phyloP scores from a whole-genome alignment of 208 protist species.

The Trichomonas vaginalis region DNA sequence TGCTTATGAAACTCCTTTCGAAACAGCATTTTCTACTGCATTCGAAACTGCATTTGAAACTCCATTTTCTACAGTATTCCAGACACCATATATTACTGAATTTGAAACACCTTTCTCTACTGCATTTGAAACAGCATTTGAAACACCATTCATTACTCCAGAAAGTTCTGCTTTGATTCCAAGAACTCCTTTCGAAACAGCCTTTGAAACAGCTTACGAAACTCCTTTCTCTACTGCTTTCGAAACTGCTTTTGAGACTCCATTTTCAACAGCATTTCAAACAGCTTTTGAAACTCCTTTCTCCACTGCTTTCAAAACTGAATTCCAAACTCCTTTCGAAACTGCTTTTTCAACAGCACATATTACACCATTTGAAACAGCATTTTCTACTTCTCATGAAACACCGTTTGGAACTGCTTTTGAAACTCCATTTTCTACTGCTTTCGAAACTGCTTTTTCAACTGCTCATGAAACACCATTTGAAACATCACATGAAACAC shows the following conservation, averaged over 20 bases:
- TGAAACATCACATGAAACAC: no score
- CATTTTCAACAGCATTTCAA: no score
- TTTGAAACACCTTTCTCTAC: background rate
- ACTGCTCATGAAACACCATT: background rate
- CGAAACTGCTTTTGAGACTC: no score
- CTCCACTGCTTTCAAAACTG: background rate
- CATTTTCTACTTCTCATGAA: background rate
- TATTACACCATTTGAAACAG: background rate
- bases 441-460: background rate
- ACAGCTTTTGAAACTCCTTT: no score
- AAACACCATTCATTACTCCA: background rate
- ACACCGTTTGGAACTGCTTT: background rate
- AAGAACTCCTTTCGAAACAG: background rate
- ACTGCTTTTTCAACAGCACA: background rate
- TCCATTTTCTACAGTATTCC: background rate
- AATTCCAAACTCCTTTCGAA: no score
- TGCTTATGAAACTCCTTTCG: background rate
- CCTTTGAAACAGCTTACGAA: no score
- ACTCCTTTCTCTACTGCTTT: background rate
- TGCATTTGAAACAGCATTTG: background rate
- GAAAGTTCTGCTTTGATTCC: background rate
- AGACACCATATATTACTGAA: background rate
- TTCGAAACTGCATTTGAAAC: background rate
- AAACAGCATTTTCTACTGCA: background rate
- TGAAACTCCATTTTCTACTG: background rate